Evolutionary conservation across 768 basidiomycete species (phyloP).

Genomic region (Boletus rex-veris): DNA sequence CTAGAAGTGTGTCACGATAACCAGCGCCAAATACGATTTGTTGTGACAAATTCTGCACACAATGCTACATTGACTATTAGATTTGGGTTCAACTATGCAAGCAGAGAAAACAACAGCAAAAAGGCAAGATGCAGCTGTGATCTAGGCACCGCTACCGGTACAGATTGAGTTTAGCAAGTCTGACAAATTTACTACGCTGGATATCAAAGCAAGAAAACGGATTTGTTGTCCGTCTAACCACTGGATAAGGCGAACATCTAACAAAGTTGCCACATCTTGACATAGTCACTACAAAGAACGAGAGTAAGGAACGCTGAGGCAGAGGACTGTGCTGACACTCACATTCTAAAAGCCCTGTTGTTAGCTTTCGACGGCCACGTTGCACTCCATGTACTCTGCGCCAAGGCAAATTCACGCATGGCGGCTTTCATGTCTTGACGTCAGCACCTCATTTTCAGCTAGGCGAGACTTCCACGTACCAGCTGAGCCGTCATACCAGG

Average conservation of each 20-base stretch:
- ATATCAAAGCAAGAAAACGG: background rate
- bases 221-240: background rate
- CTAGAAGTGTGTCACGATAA: no score
- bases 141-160: background rate
- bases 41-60: no score
- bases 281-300: constrained; percentile 23
- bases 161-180: background rate
- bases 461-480: constrained; percentile 35
- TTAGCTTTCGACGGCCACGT: constrained; percentile 69
- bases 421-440: constrained; percentile 36
- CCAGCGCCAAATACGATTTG: no score
- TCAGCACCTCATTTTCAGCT: constrained; percentile 20
- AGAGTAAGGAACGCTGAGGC: background rate
- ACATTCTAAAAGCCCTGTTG: constrained; percentile 70
- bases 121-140: background rate
- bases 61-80: no score
- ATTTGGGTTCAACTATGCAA: no score
- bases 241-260: background rate
- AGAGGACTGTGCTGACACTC: background rate
- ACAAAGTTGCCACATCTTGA: constrained; percentile 35
- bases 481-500: constrained; percentile 59
- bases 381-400: constrained; percentile 62
- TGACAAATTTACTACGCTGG: background rate
- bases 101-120: background rate
- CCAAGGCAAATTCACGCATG: constrained; percentile 65